Base-by-base conservation (phyloP, 1,139 yeast genomes). In the Ogataea hybrid region DNA sequence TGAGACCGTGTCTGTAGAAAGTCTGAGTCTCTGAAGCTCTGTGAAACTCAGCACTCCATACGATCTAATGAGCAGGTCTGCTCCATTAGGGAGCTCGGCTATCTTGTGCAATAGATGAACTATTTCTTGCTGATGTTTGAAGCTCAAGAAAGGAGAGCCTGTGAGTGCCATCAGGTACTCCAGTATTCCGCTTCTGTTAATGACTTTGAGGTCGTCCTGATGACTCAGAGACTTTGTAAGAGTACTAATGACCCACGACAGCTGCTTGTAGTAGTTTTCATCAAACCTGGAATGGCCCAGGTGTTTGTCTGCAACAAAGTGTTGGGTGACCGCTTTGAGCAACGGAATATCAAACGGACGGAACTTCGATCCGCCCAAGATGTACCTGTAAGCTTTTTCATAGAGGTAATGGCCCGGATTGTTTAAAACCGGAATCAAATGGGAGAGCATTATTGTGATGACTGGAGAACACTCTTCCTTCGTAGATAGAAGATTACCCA, bases 341-440 rank as follows among this genome's bases (percentile, higher is more conserved):
- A 89, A 59, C 2, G 97, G 96, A 25, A 89, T 61, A 29, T 85
- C 92, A 45, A 67, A 68, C 0, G 65, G 51, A 46, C 73, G 72
- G 33, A 86, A 62, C 6, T 67, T 65, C 8, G 87, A 83, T 25
- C 77, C 77, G 4, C 77, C 67, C 35, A 84, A 65, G 8, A 84
- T 68, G 68, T 77, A 84, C 51, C 81, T 71, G 55, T 72, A 77
- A 0, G 79, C 76, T 48, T 78, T 77, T 49, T 87, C 95, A 59
- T 84, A 86, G 34, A 90, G 61, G 57, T 67, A 75, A 60, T 77
- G 94, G n/a, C 76, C 81, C 1, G 89, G 96, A 59, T 77, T 80
- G 7, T 72, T 59, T 43, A 86, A 59, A 2, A 86, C 67, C 5
- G 79, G 77, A 4, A 79, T 64, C 31, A 88, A 59, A 39, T 75